Percentiles rank a stretch among this genome's conserved stretches.
Conservation (phyloP, 2,329 filamentous ascomycete species). For the Tolypocladium paradoxum region DNA sequence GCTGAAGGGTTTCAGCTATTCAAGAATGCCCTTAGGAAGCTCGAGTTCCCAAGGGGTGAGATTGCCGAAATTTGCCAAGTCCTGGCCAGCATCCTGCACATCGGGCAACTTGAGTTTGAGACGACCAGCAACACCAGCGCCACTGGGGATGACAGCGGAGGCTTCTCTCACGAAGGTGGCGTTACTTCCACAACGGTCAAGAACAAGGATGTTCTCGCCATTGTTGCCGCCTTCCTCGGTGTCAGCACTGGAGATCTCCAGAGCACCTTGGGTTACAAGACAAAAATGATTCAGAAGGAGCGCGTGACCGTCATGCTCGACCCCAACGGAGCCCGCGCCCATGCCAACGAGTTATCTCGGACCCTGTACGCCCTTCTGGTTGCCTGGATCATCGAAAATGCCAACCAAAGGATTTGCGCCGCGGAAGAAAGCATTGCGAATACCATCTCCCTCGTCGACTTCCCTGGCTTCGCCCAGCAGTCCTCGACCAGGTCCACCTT, state of each 20-base stretch:
- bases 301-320: slow-evolving; percentile 98
- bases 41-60: slow-evolving; percentile 86
- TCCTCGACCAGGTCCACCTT: slow-evolving; percentile 73
- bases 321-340: slow-evolving; percentile 75
- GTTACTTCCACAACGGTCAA: slow-evolving; percentile 78
- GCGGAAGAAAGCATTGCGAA: slow-evolving; percentile 82
- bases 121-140: slow-evolving; percentile 69
- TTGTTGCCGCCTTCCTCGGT: slow-evolving; percentile 90
- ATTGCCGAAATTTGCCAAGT: slow-evolving; percentile 97
- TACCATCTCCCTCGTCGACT: slow-evolving; percentile 90
- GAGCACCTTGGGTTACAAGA: slow-evolving; percentile 85
- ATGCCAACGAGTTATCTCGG: slow-evolving; percentile 86
- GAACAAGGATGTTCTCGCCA: slow-evolving; percentile 81
- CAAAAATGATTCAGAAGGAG: slow-evolving; percentile 90
- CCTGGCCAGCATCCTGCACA: slow-evolving; percentile 87
- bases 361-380: slow-evolving; percentile 91
- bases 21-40: slow-evolving; percentile 86
- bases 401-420: slow-evolving; percentile 84
- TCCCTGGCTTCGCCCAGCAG: slow-evolving; percentile 86
- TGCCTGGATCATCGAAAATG: slow-evolving; percentile 83
- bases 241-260: slow-evolving; percentile 74
- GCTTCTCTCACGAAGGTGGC: slow-evolving; percentile 89
- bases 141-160: slow-evolving; percentile 81
- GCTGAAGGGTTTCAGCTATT: slow-evolving; percentile 93
- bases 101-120: slow-evolving; percentile 91